Evolutionary conservation across 257 asterid genomes (phyloP).

Genomic region (Petrea volubilis): DNA sequence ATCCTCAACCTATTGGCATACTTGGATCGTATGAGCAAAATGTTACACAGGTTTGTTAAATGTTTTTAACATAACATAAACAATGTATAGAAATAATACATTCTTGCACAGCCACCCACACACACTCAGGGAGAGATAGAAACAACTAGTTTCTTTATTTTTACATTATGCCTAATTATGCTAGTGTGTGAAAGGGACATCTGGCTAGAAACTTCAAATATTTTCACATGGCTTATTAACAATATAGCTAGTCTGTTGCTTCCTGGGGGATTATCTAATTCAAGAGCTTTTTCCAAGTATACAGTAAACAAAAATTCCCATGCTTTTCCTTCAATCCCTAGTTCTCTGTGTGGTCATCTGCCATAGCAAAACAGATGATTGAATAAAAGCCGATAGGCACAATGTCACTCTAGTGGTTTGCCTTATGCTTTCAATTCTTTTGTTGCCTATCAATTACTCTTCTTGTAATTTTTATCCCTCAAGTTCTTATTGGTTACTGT

Average conservation of each 20-base stretch:
- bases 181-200: slow-evolving; percentile 11
- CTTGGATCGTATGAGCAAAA: slow-evolving; percentile 94
- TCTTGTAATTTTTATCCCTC: slow-evolving; percentile 5
- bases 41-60: slow-evolving; percentile 74
- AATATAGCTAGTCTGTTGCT: slow-evolving; percentile 8
- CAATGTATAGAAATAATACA: slow-evolving; percentile 11
- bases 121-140: slow-evolving; percentile 3
- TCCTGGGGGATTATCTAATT: background rate
- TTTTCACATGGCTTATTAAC: background rate
- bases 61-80: slow-evolving; percentile 17
- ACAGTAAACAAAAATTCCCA: background rate
- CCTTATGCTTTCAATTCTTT: slow-evolving; percentile 3
- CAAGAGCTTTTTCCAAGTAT: background rate
- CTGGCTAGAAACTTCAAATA: slow-evolving; percentile 12
- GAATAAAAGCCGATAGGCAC: slow-evolving; percentile 3
- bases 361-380: slow-evolving; percentile 7
- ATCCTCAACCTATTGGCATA: slow-evolving; percentile 85
- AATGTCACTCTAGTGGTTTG: slow-evolving; percentile 13
- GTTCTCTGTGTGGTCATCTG: background rate
- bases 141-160: slow-evolving; percentile 14
- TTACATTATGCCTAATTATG: background rate
- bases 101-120: slow-evolving; percentile 24
- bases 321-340: slow-evolving; percentile 10
- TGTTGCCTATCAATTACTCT: background rate
- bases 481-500: background rate